phyloP scores from a whole-genome alignment of 2,329 filamentous ascomycete species.

The Fusarium veterinarium region DNA sequence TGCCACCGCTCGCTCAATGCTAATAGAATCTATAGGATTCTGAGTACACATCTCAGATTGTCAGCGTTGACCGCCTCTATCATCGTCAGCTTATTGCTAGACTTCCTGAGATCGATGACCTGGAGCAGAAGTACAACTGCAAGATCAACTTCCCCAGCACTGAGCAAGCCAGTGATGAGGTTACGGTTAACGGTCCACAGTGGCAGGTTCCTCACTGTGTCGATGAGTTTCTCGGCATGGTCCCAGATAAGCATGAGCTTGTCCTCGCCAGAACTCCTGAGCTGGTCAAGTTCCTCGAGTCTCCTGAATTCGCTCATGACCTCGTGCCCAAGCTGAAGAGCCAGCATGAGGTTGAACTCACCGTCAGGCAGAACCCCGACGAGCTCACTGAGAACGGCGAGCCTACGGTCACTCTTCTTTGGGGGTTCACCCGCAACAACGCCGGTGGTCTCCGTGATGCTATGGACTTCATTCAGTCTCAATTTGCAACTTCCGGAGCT shows the following conservation, averaged over 20 bases:
- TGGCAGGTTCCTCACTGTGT: conserved; percentile 98
- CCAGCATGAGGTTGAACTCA: conserved; percentile 91
- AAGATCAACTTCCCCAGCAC: conserved; percentile 99
- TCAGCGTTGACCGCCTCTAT: conserved; percentile 93
- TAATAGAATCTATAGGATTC: conserved; percentile 73
- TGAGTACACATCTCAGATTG: conserved; percentile 94
- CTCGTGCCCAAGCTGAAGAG: conserved; percentile 85
- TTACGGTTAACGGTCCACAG: conserved; percentile 94
- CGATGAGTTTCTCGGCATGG: conserved; percentile 96
- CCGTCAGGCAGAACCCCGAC: conserved; percentile 73
- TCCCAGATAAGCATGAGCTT: conserved; percentile 94
- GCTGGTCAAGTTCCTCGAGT: conserved; percentile 84
- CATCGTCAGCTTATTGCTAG: conserved; percentile 93
- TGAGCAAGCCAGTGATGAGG: conserved; percentile 95
- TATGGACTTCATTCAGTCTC: conserved; percentile 90
- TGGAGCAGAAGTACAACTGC: conserved; percentile 99
- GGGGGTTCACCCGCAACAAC: conserved; percentile 95
- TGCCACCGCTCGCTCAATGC: neutral
- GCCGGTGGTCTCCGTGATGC: conserved; percentile 95
- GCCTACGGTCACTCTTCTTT: conserved; percentile 72
- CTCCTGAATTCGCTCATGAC: conserved; percentile 82
- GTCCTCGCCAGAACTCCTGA: conserved; percentile 81
- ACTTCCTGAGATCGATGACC: conserved; percentile 87
- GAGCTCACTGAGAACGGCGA: conserved; percentile 68
- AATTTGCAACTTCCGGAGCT: conserved; percentile 89